These are phyloP conservation scores for Phialophora expanda DNA, from an alignment of 2,329 filamentous ascomycete genomes.

Conservation along the genomic window DNA sequence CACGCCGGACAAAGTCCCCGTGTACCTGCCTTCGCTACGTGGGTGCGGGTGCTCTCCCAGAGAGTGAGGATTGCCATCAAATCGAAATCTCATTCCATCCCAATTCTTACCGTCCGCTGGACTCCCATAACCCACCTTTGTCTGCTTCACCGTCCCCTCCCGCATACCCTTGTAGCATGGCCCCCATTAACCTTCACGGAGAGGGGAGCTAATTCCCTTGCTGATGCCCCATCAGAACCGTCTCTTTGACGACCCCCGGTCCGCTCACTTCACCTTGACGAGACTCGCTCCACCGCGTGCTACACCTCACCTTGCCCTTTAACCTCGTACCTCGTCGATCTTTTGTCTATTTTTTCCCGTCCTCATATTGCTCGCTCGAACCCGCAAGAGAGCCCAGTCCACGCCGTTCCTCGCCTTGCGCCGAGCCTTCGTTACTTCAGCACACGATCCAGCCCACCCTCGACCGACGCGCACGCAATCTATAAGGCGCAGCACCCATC, in stretches of 20 bases:
- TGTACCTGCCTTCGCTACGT: constrained; percentile 10
- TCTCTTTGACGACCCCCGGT: constrained; percentile 16
- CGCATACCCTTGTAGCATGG: constrained; percentile 15
- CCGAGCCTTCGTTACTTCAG: constrained; percentile 1
- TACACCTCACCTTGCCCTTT: constrained; percentile 17
- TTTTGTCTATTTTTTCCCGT: constrained; percentile 23
- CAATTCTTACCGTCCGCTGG: constrained; percentile 3
- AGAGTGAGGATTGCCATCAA: constrained; percentile 4
- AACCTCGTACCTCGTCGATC: constrained; percentile 25
- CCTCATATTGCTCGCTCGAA: constrained; percentile 23
- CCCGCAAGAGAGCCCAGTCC: constrained; percentile 9
- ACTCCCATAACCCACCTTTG: constrained; percentile 19
- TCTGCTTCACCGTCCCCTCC: constrained; percentile 25
- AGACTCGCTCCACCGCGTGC: constrained; percentile 24
- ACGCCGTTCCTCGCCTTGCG: constrained; percentile 1
- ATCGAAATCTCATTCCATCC: constrained; percentile 24
- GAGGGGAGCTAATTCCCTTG: constrained; percentile 7
- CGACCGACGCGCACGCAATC: constrained; percentile 29
- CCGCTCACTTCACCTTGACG: constrained; percentile 16
- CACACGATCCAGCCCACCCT: constrained; percentile 10
- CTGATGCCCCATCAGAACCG: constrained; percentile 22
- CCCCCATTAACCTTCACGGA: constrained; percentile 28
- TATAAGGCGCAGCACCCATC: constrained; percentile 33
- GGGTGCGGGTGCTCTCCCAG: background rate
- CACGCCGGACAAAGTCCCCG: constrained; percentile 5